phyloP scores from a whole-genome alignment of 2,329 filamentous ascomycete genomes.

The Zasmidium citrigriseum region DNA sequence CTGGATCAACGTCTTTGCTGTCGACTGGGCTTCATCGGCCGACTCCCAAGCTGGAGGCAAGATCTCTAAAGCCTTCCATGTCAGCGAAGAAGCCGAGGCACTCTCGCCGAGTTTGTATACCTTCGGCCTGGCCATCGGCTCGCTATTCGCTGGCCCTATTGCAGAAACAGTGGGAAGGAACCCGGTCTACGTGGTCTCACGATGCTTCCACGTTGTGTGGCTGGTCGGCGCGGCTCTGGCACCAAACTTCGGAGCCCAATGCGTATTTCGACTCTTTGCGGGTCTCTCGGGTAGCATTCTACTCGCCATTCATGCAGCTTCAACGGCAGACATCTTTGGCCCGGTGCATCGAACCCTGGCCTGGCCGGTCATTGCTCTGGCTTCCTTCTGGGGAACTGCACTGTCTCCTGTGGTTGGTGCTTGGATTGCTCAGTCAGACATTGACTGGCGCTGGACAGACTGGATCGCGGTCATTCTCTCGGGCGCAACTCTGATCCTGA shows the following conservation, averaged over 20 bases:
- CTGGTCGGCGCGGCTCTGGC: conserved; percentile 24
- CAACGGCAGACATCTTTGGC: conserved; percentile 30
- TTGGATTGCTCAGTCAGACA: conserved; percentile 13
- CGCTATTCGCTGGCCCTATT: conserved; percentile 41
- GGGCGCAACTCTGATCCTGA: conserved; percentile 21
- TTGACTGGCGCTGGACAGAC: conserved; percentile 41
- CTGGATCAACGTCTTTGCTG: conserved; percentile 27
- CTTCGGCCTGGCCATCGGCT: conserved; percentile 44
- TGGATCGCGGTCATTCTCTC: conserved; percentile 37
- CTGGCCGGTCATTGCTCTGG: conserved; percentile 26
- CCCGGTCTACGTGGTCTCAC: conserved; percentile 26
- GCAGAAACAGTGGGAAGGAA: conserved; percentile 41
- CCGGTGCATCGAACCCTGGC: conserved; percentile 24
- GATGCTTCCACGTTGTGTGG: conserved; percentile 21
- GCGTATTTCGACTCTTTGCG: conserved; percentile 29
- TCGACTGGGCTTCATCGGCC: conserved; percentile 23
- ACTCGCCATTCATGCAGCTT: conserved; percentile 27
- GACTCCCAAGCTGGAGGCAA: conserved; percentile 19
- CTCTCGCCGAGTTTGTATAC: conserved; percentile 45
- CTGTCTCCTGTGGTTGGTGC: conserved; percentile 20
- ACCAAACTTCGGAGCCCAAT: conserved; percentile 28
- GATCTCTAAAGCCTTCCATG: conserved; percentile 20
- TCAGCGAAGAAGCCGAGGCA: conserved; percentile 26
- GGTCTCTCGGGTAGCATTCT: conserved; percentile 27
- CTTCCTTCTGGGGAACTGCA: conserved; percentile 21